Evolutionary conservation across 139 green algal species (phyloP).

Genomic region (Chlamydomonas sphaeroides): DNA sequence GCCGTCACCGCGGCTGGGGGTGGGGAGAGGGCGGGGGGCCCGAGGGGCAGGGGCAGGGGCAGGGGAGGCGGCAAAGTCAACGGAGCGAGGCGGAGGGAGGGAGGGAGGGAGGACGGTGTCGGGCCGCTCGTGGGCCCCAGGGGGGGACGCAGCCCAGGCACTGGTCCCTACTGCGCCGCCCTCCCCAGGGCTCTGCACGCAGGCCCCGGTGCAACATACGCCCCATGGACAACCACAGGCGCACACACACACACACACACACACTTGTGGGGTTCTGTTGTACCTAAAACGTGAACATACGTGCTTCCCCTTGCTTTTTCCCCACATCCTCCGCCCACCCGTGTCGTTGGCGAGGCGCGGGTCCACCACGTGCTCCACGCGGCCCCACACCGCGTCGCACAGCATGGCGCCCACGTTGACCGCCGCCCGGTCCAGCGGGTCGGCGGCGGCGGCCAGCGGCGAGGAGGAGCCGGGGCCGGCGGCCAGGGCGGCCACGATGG

Average conservation of each 20-base stretch:
- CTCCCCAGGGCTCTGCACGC: too few species aligned
- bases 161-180: too few species aligned
- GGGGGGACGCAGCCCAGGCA: too few species aligned
- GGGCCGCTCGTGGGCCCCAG: too few species aligned
- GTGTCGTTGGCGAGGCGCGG: constrained; percentile 73
- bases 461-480: constrained; percentile 56
- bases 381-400: constrained; percentile 70
- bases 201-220: too few species aligned
- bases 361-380: constrained; percentile 84
- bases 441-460: constrained; percentile 22
- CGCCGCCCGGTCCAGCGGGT: constrained; percentile 79
- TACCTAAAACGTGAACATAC: too few species aligned
- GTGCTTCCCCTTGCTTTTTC: neutral
- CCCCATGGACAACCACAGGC: too few species aligned
- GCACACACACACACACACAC: neutral
- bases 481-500: constrained; percentile 72
- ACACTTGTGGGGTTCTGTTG: too few species aligned
- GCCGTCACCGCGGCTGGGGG: constrained; percentile 58
- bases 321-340: constrained; percentile 48
- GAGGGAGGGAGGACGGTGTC: too few species aligned
- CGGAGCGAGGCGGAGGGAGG: too few species aligned
- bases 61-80: too few species aligned
- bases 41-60: too few species aligned
- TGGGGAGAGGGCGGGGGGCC: neutral
- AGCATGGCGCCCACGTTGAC: constrained; percentile 65